These are phyloP conservation scores for Pseudovirgaria hyperparasitica DNA, from an alignment of 2,329 filamentous ascomycete genomes.

Conservation along the genomic window DNA sequence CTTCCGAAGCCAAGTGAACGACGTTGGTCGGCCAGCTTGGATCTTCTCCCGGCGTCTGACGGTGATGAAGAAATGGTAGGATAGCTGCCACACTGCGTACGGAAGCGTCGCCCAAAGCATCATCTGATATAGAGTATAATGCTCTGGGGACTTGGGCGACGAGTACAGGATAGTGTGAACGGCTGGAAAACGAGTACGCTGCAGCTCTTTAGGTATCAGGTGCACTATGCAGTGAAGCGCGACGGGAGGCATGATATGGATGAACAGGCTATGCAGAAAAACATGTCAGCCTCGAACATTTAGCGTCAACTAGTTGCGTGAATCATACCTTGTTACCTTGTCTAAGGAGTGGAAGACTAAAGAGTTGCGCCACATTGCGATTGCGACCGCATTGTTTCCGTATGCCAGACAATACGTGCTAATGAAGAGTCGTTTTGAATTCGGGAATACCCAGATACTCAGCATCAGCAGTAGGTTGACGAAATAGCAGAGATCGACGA, in stretches of 20 bases:
- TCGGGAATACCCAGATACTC: constrained; percentile 80
- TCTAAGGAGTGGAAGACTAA: constrained; percentile 97
- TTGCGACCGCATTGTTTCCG: constrained; percentile 94
- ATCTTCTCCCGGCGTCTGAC: constrained; percentile 93
- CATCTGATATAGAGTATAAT: constrained; percentile 75
- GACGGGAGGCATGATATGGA: constrained; percentile 97
- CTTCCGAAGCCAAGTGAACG: constrained; percentile 90
- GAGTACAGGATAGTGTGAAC: constrained; percentile 68
- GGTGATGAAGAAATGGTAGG: constrained; percentile 91
- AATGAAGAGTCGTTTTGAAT: constrained; percentile 83
- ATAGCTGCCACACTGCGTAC: constrained; percentile 84
- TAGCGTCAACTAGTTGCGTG: too few relatives aligned
- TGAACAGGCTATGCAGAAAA: constrained; percentile 90
- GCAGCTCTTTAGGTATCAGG: constrained; percentile 52
- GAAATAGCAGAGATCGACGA: constrained; percentile 96
- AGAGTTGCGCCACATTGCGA: constrained; percentile 98
- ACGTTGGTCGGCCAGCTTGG: constrained; percentile 85
- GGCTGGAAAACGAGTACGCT: constrained; percentile 65
- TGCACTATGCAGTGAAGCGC: constrained; percentile 89
- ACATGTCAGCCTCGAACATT: too few relatives aligned
- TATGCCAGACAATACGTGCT: constrained; percentile 84
- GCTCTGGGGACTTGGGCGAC: constrained; percentile 56
- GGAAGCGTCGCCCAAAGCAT: constrained; percentile 87
- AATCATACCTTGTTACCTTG: constrained; percentile 69
- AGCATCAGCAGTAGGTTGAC: constrained; percentile 78